phyloP scores from a whole-genome alignment of 257 asterid genomes.

The Plantago elongata region DNA sequence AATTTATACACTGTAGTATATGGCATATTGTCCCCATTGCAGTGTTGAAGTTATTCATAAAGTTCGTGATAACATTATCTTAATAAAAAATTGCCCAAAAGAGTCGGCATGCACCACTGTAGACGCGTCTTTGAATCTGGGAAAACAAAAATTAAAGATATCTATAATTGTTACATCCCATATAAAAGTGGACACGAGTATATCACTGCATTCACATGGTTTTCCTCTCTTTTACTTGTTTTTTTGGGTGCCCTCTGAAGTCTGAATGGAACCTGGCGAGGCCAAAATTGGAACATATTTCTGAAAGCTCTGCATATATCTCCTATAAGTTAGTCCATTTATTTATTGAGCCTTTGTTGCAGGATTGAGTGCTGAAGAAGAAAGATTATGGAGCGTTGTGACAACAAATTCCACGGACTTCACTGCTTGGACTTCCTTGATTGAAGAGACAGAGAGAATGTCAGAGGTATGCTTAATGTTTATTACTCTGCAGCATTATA shows the following conservation, averaged over 20 bases:
- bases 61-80: too few relatives aligned
- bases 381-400: slow-evolving; percentile 89
- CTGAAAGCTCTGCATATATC: neutral
- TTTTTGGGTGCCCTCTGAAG: neutral
- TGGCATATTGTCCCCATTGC: too few relatives aligned
- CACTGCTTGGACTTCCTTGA: slow-evolving; percentile 86
- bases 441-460: slow-evolving; percentile 89
- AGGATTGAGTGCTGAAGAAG: slow-evolving; percentile 88
- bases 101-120: too few relatives aligned
- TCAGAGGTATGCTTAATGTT: slow-evolving; percentile 58
- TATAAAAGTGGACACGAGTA: too few relatives aligned
- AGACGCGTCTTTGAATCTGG: too few relatives aligned
- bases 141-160: too few relatives aligned
- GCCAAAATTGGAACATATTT: neutral
- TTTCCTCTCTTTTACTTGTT: neutral
- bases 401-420: slow-evolving; percentile 82
- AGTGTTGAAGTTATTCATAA: too few relatives aligned
- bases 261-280: neutral
- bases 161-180: too few relatives aligned
- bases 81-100: too few relatives aligned
- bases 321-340: slow-evolving; percentile 2
- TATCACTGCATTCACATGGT: neutral
- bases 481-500: slow-evolving; percentile 6
- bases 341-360: slow-evolving; percentile 19
- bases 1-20: too few relatives aligned